These are phyloP conservation scores for Whalleya microplaca DNA, from an alignment of 2,329 filamentous ascomycete species.

Conservation along the genomic window DNA sequence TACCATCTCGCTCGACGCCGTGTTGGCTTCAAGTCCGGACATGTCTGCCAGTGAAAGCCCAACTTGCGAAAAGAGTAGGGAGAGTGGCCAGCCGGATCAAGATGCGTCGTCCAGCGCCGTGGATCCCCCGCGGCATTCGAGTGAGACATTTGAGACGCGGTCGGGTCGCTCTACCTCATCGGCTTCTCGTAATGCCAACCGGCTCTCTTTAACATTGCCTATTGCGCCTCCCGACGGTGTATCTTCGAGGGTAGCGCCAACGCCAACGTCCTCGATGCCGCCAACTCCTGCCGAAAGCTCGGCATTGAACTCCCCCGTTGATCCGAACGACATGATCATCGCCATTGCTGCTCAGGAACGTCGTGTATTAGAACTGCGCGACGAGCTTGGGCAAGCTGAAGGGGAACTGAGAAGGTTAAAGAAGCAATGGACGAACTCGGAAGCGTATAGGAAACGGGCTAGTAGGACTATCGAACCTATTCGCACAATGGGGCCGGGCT, in stretches of 20 bases:
- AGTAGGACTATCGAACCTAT: constrained; percentile 63
- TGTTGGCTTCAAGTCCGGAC: constrained; percentile 29
- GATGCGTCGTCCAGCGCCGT: constrained; percentile 38
- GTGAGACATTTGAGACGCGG: constrained; percentile 47
- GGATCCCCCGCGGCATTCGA: constrained; percentile 43
- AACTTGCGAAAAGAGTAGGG: constrained; percentile 21
- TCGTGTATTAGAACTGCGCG: constrained; percentile 84
- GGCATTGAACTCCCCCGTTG: constrained; percentile 49
- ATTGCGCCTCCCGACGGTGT: constrained; percentile 58
- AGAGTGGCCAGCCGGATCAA: constrained; percentile 21
- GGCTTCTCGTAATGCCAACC: constrained; percentile 58
- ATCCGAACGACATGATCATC: constrained; percentile 75
- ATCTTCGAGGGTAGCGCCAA: constrained; percentile 56
- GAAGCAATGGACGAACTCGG: constrained; percentile 78
- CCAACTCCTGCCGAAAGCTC: constrained; percentile 55
- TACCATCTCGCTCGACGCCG: constrained; percentile 32
- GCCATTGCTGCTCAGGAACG: constrained; percentile 92
- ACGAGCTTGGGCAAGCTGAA: constrained; percentile 87
- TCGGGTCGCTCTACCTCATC: constrained; percentile 57
- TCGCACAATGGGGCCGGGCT: constrained; percentile 41
- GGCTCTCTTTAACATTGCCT: constrained; percentile 65
- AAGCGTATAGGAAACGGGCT: constrained; percentile 76
- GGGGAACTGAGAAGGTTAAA: constrained; percentile 76
- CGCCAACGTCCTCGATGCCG: constrained; percentile 52
- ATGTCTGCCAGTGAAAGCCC: constrained; percentile 12